Evolutionary conservation across 345 rosid species (phyloP).

Genomic region (Rhizophora mangle): DNA sequence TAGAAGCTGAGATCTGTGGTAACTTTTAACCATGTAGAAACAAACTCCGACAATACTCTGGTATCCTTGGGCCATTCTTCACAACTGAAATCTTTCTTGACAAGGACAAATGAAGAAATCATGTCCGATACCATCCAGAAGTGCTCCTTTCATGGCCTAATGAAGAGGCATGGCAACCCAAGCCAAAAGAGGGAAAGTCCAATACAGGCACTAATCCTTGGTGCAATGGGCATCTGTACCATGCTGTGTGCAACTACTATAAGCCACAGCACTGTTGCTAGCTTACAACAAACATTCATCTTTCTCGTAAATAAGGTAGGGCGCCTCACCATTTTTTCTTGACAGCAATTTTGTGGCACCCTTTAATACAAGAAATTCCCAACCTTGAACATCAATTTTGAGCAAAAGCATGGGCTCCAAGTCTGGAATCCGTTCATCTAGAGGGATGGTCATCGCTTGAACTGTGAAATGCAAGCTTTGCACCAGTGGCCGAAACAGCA

Average conservation of each 20-base stretch:
- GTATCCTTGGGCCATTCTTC: not conserved
- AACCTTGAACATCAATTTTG: constrained; percentile 94
- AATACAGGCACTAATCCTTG: constrained; percentile 22
- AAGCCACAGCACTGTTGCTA: constrained; percentile 76
- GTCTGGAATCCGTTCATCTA: constrained; percentile 65
- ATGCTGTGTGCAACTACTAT: constrained; percentile 61
- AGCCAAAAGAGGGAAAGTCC: not conserved
- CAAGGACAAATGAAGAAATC: not conserved
- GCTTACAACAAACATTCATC: constrained; percentile 82
- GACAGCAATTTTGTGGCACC: constrained; percentile 77
- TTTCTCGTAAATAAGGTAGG: constrained; percentile 84
- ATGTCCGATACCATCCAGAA: not conserved
- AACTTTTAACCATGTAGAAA: not conserved
- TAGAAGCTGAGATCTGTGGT: not conserved
- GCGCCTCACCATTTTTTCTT: constrained; percentile 68
- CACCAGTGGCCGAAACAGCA: constrained; percentile 84
- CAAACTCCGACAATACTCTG: not conserved
- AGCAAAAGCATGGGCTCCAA: constrained; percentile 59
- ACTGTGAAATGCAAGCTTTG: constrained; percentile 87
- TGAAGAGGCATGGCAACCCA: not conserved
- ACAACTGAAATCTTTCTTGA: not conserved
- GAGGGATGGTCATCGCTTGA: constrained; percentile 80
- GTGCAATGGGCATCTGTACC: constrained; percentile 79
- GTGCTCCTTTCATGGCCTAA: not conserved
- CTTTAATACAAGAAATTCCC: constrained; percentile 88